Evolutionary conservation across 768 basidiomycete species (phyloP).

Genomic region (Collybia mongolica): DNA sequence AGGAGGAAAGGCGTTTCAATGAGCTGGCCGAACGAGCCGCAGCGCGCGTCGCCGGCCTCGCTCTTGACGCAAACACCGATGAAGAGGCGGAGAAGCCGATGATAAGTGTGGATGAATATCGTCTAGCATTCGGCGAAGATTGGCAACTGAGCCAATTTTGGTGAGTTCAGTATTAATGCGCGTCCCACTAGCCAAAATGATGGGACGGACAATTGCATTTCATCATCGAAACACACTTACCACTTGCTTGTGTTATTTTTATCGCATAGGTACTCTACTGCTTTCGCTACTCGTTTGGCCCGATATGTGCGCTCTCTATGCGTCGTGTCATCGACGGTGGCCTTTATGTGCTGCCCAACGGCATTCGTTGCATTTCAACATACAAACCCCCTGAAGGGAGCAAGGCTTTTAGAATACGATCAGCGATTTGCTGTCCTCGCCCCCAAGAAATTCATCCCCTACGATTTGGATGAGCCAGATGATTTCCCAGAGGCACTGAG

Average conservation of each 20-base stretch:
- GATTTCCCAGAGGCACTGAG: conserved; percentile 30
- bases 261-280: conserved; percentile 37
- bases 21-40: conserved; percentile 35
- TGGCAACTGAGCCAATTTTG: conserved; percentile 54
- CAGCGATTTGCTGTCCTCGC: conserved; percentile 39
- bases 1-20: conserved; percentile 41
- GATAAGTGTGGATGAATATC: conserved; percentile 44
- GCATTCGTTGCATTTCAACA: conserved; percentile 48
- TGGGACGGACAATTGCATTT: neutral
- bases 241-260: conserved; percentile 6
- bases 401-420: conserved; percentile 40
- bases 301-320: conserved; percentile 29
- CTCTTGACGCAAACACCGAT: conserved; percentile 20
- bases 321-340: conserved; percentile 30
- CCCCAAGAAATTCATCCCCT: conserved; percentile 36
- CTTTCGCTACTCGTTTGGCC: conserved; percentile 38
- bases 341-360: conserved; percentile 46
- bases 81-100: conserved; percentile 28
- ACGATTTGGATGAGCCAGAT: conserved; percentile 44
- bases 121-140: conserved; percentile 42
- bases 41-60: conserved; percentile 30
- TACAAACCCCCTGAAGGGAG: conserved; percentile 26
- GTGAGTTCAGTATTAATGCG: conserved; percentile 26
- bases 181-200: neutral
- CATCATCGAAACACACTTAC: conserved; percentile 13